Percentiles rank a stretch among this genome's conserved stretches.
These are phyloP conservation scores for Pelargonium australe DNA, from an alignment of 441 rosid genomes.

Conservation along the genomic window DNA sequence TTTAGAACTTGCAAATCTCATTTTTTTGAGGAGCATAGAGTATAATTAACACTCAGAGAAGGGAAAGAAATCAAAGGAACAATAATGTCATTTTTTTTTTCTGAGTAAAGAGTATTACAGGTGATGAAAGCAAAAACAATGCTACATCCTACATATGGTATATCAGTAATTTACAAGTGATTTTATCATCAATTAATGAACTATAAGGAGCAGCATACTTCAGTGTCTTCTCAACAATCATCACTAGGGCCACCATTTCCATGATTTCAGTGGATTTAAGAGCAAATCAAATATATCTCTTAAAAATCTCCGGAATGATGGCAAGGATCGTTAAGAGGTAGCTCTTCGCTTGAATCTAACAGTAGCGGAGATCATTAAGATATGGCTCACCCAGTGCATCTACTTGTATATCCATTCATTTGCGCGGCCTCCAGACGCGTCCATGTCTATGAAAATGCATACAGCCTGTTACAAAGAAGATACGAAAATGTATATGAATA, in stretches of 20 bases:
- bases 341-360: neutral
- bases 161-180: neutral
- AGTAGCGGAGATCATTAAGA: neutral
- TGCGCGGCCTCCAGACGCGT: slow-evolving; percentile 82
- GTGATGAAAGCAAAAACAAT: neutral
- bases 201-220: neutral
- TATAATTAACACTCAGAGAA: no score
- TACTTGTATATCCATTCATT: slow-evolving; percentile 96
- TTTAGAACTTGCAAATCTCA: no score
- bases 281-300: neutral
- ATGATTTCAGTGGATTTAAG: neutral
- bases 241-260: neutral
- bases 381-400: neutral
- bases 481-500: neutral
- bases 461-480: slow-evolving; percentile 61
- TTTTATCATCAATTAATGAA: neutral
- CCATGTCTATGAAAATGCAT: slow-evolving; percentile 94
- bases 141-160: neutral
- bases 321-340: neutral
- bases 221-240: neutral
- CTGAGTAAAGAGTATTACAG: neutral
- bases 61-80: neutral
- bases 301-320: neutral
- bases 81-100: neutral
- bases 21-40: no score